Percentiles rank a stretch among this genome's conserved stretches.
These are phyloP conservation scores for Aspergillus aculeatus DNA, from an alignment of 2,329 filamentous ascomycete genomes.

Conservation along the genomic window DNA sequence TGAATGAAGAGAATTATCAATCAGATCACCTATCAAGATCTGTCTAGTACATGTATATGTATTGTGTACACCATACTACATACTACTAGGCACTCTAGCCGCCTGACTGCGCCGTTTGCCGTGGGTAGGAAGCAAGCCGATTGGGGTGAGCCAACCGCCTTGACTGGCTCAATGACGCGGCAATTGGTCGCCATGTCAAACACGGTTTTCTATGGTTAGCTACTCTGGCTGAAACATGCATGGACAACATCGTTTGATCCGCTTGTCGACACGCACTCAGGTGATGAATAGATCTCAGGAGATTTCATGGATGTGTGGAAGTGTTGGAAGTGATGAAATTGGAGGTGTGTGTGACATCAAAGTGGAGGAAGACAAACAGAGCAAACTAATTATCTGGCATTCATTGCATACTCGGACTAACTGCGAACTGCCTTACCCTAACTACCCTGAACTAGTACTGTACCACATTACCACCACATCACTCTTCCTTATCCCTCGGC, in stretches of 20 bases:
- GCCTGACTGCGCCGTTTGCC: constrained; percentile 4
- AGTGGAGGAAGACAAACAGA: too few relatives aligned
- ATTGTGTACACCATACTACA: background rate
- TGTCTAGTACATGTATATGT: background rate
- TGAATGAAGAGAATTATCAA: background rate
- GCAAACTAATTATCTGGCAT: too few relatives aligned
- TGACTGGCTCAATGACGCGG: constrained; percentile 2
- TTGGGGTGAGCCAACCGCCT: constrained; percentile 9
- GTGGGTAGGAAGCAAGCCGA: constrained; percentile 9
- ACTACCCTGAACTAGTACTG: background rate
- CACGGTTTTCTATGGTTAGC: constrained; percentile 7
- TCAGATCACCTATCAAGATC: background rate
- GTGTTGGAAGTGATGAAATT: too few relatives aligned
- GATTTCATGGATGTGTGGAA: too few relatives aligned
- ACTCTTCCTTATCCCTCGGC: background rate
- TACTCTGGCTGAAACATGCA: background rate
- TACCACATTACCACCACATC: background rate
- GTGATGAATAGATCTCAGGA: background rate
- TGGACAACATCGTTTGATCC: background rate
- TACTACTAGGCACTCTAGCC: background rate
- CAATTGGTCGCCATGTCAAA: background rate
- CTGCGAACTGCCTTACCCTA: too few relatives aligned
- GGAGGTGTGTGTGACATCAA: too few relatives aligned
- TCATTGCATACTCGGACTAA: too few relatives aligned
- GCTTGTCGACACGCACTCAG: background rate